Evolutionary conservation across 345 rosid genomes (phyloP), one percentile per base, ranked within the genome.

Genomic region (Atalantia buxifolia): DNA sequence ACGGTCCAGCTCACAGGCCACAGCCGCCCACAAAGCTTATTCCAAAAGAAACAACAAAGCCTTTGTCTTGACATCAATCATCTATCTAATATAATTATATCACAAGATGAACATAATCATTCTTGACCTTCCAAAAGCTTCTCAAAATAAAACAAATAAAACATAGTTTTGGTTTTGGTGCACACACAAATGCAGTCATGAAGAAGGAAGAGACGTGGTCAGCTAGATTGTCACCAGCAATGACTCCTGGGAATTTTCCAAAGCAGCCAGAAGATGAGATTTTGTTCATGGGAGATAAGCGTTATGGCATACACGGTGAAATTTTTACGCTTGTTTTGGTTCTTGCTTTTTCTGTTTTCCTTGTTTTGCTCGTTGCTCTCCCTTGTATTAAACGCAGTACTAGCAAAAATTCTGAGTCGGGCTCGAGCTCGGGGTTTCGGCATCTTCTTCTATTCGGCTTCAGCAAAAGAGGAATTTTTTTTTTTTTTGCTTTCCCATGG

Each of bases 291-390:
- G 75, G 68, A 25, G 91, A 87, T 75, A 82, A 66, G 78, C 75
- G 59, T 59, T 90, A 84, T 35, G 89, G 83, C 18, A 68, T 87
- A 67, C 85, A 90, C 50, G 92, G 93, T 48, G 85, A 82, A 82
- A 84, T 88, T 75, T 33, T 79, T 77, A 70, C 77, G 82, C 7
- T 87, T 25, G 62, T 79, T 71, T 50, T 84, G 42, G 84, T 87
- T 2, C 7, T 75, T 25, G 2, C 81, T 76, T 88, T 90, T 72
- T 77, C 86, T 28, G 22, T 79, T 45, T 87, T 86, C 75, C 87
- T 88, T 72, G 27, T 84, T 21, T 73, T 82, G 35, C 33, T 90
- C 27, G 60, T 87, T 1, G 62, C 86, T 40, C 65, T 84, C 68
- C 89, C 89, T 75, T 84, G 83, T 71, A 81, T 88, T 71, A 88